Conservation (phyloP, 352 stramenopile genomes). For the Phytophthora crassamura region DNA sequence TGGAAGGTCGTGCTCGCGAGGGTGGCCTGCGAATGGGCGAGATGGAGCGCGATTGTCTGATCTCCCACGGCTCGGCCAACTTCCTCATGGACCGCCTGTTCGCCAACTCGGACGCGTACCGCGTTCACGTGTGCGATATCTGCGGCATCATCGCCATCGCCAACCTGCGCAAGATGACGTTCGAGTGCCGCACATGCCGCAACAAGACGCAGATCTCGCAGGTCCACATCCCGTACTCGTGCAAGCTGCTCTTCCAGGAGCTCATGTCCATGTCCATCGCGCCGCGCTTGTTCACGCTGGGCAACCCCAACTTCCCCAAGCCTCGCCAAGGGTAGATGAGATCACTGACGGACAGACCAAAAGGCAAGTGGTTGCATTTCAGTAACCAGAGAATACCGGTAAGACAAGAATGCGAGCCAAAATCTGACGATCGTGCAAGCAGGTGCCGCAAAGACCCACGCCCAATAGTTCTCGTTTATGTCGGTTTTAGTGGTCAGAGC, state of each 20-base stretch:
- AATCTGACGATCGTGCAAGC: slow-evolving; percentile 12
- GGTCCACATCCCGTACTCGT: slow-evolving; percentile 99
- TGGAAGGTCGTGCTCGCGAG: slow-evolving; percentile 98
- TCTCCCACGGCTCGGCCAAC: slow-evolving; percentile 99
- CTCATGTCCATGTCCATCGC: slow-evolving; percentile 99
- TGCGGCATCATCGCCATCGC: slow-evolving; percentile 99
- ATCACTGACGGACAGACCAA: too few species aligned
- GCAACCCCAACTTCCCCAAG: slow-evolving; percentile 78
- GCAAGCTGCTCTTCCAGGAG: slow-evolving; percentile 99
- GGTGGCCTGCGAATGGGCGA: slow-evolving; percentile 99
- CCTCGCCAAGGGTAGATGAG: slow-evolving; percentile 42
- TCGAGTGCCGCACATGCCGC: slow-evolving; percentile 96
- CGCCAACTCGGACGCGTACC: slow-evolving; percentile 98
- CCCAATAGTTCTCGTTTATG: slow-evolving; percentile 16
- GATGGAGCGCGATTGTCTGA: slow-evolving; percentile 99
- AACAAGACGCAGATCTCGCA: slow-evolving; percentile 96
- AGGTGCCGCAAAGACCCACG: slow-evolving; percentile 15
- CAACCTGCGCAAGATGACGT: slow-evolving; percentile 99
- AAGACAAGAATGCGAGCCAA: slow-evolving; percentile 28
- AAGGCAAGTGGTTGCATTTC: slow-evolving; percentile 1
- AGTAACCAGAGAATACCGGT: slow-evolving; percentile 11
- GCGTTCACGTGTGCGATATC: slow-evolving; percentile 98
- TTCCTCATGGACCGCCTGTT: slow-evolving; percentile 99
- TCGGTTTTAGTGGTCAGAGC: slow-evolving; percentile 5
- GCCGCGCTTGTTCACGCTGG: slow-evolving; percentile 96